Percentiles rank a stretch among this genome's conserved stretches.
Evolutionary conservation across 2,329 filamentous ascomycete genomes (phyloP).

Genomic region (Alternaria triticina): DNA sequence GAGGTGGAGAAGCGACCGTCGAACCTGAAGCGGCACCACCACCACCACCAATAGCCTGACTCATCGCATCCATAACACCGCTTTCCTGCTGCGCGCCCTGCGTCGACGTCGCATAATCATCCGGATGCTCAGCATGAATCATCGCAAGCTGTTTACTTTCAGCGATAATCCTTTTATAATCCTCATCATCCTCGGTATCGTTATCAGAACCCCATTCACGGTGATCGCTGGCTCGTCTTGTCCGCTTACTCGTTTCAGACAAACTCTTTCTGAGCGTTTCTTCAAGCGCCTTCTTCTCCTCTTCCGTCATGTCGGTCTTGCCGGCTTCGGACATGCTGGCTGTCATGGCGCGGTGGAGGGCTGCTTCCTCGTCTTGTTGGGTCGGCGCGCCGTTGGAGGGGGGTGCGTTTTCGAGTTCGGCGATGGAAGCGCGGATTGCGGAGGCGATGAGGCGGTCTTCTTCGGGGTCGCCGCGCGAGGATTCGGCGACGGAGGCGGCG

Average conservation of each 20-base stretch:
- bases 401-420: constrained; percentile 57
- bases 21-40: neutral
- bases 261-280: constrained; percentile 54
- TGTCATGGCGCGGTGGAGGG: constrained; percentile 57
- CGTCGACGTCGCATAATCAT: constrained; percentile 19
- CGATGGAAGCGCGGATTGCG: constrained; percentile 75
- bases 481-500: constrained; percentile 66
- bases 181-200: constrained; percentile 45
- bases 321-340: constrained; percentile 57
- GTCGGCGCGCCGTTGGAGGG: constrained; percentile 18
- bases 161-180: constrained; percentile 45
- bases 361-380: constrained; percentile 54
- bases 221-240: constrained; percentile 25
- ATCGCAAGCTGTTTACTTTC: constrained; percentile 41
- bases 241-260: constrained; percentile 45
- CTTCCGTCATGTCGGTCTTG: constrained; percentile 36
- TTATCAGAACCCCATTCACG: constrained; percentile 34
- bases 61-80: constrained; percentile 13
- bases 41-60: constrained; percentile 7
- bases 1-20: neutral
- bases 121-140: constrained; percentile 28
- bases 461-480: constrained; percentile 70
- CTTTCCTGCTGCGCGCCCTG: constrained; percentile 13
- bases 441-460: constrained; percentile 76
- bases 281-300: constrained; percentile 52